Base-by-base conservation (phyloP, 169 alveolate genomes). In the Ophryocystis elektroscirrha region DNA sequence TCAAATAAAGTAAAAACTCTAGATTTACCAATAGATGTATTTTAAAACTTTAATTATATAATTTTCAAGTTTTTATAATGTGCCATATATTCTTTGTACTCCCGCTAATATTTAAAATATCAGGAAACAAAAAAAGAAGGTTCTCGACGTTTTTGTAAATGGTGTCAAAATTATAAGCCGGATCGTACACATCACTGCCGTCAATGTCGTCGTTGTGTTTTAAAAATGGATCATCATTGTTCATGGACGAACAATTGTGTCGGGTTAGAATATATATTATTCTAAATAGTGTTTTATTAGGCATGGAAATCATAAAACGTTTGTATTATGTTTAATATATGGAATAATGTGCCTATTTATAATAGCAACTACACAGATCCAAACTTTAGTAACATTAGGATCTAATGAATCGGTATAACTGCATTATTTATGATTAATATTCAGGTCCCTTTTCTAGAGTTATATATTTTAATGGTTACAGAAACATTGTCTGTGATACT, bases 91-190 rank as follows among this genome's bases (percentile, higher is more conserved):
- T n/a, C n/a, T n/a, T n/a, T n/a, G n/a, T n/a, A n/a, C n/a, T n/a
- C n/a, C n/a, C n/a, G n/a, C n/a, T n/a, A n/a, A n/a, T n/a, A n/a
- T n/a, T n/a, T n/a, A n/a, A n/a, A n/a, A n/a, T n/a, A n/a, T n/a
- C n/a, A 32, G 39, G 39, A 32, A n/a, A 12, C 39, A 12, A 32
- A 32, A n/a, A 32, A 32, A n/a, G n/a, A n/a, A 12, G 39, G 39
- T n/a, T 12, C 18, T n/a, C 18, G 12, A 12, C 39, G 39, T 32
- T 32, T 32, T 32, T 83, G 93, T 54, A 53, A 78, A 22, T 76
- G 68, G 59, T 83, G 92, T 42, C 78, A 77, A 61, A 76, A 69
- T n/a, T 75, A 78, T 61, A 78, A 78, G 50, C 93, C 93, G 4
- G 87, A 76, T 38, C 58, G 87, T 38, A 53, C 79, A 22, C 78